Conservation (phyloP, 768 basidiomycete species). For the Lactarius deliciosus region DNA sequence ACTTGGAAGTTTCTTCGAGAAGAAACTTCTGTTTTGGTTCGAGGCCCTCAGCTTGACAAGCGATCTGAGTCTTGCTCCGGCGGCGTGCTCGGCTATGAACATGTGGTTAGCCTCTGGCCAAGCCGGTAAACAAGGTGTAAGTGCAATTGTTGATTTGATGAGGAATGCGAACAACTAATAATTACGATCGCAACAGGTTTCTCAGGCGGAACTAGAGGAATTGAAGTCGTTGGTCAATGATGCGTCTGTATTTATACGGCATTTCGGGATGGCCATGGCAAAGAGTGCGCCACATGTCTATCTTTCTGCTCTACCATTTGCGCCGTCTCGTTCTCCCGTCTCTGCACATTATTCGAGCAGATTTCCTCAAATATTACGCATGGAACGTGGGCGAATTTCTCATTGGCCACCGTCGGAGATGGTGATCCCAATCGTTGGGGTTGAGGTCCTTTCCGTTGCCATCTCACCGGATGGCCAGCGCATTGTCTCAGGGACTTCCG, state of each 20-base stretch:
- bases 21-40: conserved; percentile 3
- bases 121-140: not conserved
- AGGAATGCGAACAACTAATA: not conserved
- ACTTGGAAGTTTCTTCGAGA: not conserved
- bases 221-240: not conserved
- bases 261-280: not conserved
- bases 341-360: not conserved
- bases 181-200: not conserved
- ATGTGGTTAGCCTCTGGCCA: not conserved
- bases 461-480: not conserved
- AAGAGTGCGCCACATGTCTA: not conserved
- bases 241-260: not conserved
- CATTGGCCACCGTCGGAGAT: not conserved
- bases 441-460: not conserved
- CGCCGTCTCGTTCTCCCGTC: not conserved
- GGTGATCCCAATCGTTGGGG: not conserved
- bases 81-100: not conserved
- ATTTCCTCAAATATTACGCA: not conserved
- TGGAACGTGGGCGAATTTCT: not conserved
- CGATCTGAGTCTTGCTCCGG: not conserved
- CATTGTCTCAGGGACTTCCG: not conserved
- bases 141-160: not conserved
- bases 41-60: not conserved
- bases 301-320: not conserved
- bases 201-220: not conserved